Evolutionary conservation across 257 asterid species (phyloP).

Genomic region (Lycium barbarum): DNA sequence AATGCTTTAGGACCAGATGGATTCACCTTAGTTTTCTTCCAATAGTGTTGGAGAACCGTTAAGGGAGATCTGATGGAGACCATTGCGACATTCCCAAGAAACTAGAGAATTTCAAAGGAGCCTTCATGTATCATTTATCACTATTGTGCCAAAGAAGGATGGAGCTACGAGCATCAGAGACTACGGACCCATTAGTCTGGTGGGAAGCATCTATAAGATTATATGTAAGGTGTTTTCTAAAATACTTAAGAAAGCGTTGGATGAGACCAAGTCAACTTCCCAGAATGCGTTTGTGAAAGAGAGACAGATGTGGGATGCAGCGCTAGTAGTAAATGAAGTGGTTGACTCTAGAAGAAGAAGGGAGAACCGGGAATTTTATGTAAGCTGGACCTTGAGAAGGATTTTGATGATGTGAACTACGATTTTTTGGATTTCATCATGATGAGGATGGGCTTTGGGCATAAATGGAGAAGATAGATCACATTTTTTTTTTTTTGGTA

Average conservation of each 20-base stretch:
- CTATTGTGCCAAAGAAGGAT: background rate
- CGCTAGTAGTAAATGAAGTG: background rate
- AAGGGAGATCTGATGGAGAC: too few relatives aligned
- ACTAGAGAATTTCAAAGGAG: background rate
- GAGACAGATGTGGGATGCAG: background rate
- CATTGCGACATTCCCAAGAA: too few relatives aligned
- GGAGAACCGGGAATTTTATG: background rate
- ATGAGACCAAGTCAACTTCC: background rate
- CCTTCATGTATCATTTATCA: background rate
- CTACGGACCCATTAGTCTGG: background rate
- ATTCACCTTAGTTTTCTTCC: background rate
- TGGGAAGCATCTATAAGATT: background rate
- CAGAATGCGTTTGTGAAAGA: background rate
- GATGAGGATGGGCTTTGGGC: too few relatives aligned
- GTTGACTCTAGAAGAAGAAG: background rate
- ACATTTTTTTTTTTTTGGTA: too few relatives aligned
- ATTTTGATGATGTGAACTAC: background rate
- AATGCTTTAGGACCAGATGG: background rate
- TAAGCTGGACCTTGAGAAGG: background rate
- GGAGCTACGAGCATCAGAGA: background rate
- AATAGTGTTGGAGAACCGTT: too few relatives aligned
- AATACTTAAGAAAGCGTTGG: background rate
- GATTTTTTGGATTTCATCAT: too few relatives aligned
- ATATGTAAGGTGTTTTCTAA: background rate
- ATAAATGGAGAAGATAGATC: too few relatives aligned